Evolutionary conservation across 1,284 basidiomycete genomes (phyloP).

Genomic region (Cystobasidium slooffiae): DNA sequence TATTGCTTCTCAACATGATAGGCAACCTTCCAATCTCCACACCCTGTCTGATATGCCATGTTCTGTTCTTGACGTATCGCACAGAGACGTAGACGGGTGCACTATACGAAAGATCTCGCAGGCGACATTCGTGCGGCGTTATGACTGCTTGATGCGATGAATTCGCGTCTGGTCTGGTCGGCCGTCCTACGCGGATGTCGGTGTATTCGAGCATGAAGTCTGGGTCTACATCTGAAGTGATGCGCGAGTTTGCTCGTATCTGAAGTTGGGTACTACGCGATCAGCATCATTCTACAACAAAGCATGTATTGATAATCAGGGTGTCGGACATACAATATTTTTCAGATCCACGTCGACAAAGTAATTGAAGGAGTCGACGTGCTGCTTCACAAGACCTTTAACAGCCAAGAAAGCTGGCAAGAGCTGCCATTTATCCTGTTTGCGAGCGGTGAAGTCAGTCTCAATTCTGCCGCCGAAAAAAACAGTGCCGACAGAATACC

Average conservation of each 20-base stretch:
- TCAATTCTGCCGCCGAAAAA: background rate
- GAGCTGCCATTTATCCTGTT: slow-evolving; percentile 94
- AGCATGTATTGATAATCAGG: background rate
- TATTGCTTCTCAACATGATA: slow-evolving; percentile 95
- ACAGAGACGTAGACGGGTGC: slow-evolving; percentile 94
- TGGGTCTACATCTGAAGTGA: slow-evolving; percentile 95
- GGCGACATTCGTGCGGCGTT: slow-evolving; percentile 95
- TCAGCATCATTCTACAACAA: background rate
- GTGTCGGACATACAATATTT: slow-evolving; percentile 70
- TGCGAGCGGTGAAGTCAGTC: background rate
- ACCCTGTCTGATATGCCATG: slow-evolving; percentile 79
- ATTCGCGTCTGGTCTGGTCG: slow-evolving; percentile 82
- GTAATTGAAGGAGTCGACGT: slow-evolving; percentile 99
- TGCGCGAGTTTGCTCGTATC: slow-evolving; percentile 84
- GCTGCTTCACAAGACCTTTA: slow-evolving; percentile 98
- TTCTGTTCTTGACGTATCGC: slow-evolving; percentile 91
- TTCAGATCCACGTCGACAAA: slow-evolving; percentile 97
- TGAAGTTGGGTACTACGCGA: slow-evolving; percentile 1
- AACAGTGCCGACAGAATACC: background rate
- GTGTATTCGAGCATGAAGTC: slow-evolving; percentile 97
- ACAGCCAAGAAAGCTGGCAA: slow-evolving; percentile 93
- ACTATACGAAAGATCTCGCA: slow-evolving; percentile 94
- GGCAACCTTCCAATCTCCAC: slow-evolving; percentile 91
- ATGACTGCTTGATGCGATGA: slow-evolving; percentile 75
- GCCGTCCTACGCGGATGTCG: slow-evolving; percentile 87